A percentile compares a stretch with the other conserved stretches of the same genome.
These are phyloP conservation scores for Coemansia sp. DNA, from an alignment of 192 early-diverging fungal species.

Conservation along the genomic window DNA sequence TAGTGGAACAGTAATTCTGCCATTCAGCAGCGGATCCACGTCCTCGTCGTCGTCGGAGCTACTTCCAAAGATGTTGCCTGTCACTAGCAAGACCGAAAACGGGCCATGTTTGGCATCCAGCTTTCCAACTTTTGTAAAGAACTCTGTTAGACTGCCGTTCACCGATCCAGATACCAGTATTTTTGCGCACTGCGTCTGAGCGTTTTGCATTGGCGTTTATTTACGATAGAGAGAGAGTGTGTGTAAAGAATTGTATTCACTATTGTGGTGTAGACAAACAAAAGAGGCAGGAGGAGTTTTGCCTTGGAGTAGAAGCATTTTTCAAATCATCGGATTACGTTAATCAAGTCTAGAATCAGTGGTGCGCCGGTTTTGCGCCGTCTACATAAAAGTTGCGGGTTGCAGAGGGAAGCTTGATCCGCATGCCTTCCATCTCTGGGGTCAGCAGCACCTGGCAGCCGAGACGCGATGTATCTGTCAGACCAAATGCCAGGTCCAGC, in stretches of 20 bases:
- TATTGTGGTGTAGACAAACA: neutral
- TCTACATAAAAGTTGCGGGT: constrained; percentile 88
- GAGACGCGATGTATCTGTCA: constrained; percentile 93
- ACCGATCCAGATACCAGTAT: constrained; percentile 70
- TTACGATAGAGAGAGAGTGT: neutral
- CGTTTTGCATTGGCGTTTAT: neutral
- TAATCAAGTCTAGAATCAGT: constrained; percentile 11
- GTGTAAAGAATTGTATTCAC: neutral
- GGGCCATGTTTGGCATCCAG: constrained; percentile 83
- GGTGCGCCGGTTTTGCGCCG: constrained; percentile 56
- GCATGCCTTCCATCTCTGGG: constrained; percentile 84
- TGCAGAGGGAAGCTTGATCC: constrained; percentile 82
- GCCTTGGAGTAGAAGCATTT: no score
- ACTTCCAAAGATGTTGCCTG: constrained; percentile 76
- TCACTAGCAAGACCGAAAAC: constrained; percentile 77
- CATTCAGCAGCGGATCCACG: constrained; percentile 54
- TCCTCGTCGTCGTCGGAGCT: constrained; percentile 43
- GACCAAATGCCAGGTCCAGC: constrained; percentile 94
- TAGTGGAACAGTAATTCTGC: constrained; percentile 62
- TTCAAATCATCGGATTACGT: no score
- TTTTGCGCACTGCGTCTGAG: constrained; percentile 13
- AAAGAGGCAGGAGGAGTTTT: no score
- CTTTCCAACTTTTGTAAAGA: constrained; percentile 70
- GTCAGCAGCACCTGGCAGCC: constrained; percentile 90
- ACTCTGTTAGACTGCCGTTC: constrained; percentile 64